phyloP scores from a whole-genome alignment of 371 early-diverging fungal species.

The Sporodiniella umbellata region DNA sequence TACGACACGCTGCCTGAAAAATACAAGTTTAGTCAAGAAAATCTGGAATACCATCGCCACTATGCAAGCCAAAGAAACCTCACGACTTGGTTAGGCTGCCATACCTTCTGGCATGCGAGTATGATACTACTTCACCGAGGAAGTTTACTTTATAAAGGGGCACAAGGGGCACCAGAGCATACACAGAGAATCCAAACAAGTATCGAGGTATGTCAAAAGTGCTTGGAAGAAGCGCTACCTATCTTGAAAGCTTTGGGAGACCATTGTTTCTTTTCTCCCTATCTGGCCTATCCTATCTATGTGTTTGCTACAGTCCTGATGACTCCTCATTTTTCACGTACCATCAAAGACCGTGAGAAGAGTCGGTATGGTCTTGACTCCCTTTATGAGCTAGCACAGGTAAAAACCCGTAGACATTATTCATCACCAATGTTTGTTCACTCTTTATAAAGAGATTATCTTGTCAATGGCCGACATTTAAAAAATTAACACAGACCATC shows the following conservation, averaged over 20 bases:
- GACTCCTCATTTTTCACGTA: slow-evolving; percentile 42
- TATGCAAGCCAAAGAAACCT: slow-evolving; percentile 29
- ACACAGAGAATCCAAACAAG: slow-evolving; percentile 29
- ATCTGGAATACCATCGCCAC: slow-evolving; percentile 25
- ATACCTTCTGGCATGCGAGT: slow-evolving; percentile 38
- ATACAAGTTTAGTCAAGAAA: slow-evolving; percentile 29
- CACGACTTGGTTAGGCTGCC: slow-evolving; percentile 32
- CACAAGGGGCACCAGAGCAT: slow-evolving; percentile 11
- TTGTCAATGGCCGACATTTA: slow-evolving; percentile 46
- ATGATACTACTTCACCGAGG: slow-evolving; percentile 43
- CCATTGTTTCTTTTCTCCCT: slow-evolving; percentile 29
- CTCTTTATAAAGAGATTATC: slow-evolving; percentile 9
- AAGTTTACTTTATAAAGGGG: slow-evolving; percentile 35
- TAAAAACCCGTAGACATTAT: slow-evolving; percentile 1
- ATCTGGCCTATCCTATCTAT: slow-evolving; percentile 44
- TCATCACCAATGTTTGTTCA: neutral
- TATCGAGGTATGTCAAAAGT: slow-evolving; percentile 30
- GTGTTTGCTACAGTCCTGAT: slow-evolving; percentile 44
- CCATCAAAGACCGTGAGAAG: slow-evolving; percentile 29
- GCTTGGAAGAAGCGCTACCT: slow-evolving; percentile 35
- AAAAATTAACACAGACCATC: slow-evolving; percentile 38
- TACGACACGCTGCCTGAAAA: slow-evolving; percentile 27
- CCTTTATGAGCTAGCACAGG: slow-evolving; percentile 24
- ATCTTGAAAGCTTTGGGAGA: slow-evolving; percentile 38
- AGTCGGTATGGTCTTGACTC: slow-evolving; percentile 25